Evolutionary conservation across 1,284 basidiomycete species (phyloP).

Genomic region (Apiotrichum montevideense): DNA sequence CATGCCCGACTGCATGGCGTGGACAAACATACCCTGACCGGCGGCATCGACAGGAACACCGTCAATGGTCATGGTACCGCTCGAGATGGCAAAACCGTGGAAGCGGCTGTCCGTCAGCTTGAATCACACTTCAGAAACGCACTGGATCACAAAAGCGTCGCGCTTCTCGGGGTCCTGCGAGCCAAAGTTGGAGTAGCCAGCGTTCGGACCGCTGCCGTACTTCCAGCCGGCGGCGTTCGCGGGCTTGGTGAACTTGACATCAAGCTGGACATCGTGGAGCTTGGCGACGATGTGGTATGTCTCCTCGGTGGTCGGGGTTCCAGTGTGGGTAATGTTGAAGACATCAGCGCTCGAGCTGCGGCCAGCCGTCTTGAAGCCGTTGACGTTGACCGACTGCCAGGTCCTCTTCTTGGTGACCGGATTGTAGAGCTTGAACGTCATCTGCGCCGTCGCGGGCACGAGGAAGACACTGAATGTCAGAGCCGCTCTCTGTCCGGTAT

Average conservation of each 20-base stretch:
- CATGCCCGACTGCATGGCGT: slow-evolving; percentile 94
- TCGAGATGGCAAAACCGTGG: slow-evolving; percentile 68
- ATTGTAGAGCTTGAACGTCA: slow-evolving; percentile 86
- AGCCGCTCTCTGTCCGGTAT: no score
- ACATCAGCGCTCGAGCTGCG: slow-evolving; percentile 84
- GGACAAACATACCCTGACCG: slow-evolving; percentile 86
- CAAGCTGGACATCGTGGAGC: slow-evolving; percentile 71
- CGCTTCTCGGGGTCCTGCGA: slow-evolving; percentile 47
- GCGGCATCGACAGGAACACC: slow-evolving; percentile 62
- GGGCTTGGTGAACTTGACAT: slow-evolving; percentile 66
- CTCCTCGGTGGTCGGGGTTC: slow-evolving; percentile 58
- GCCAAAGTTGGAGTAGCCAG: slow-evolving; percentile 89
- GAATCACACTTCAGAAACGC: neutral
- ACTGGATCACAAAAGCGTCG: slow-evolving; percentile 83
- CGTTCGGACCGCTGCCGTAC: slow-evolving; percentile 76
- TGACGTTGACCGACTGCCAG: slow-evolving; percentile 88
- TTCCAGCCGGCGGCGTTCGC: slow-evolving; percentile 79
- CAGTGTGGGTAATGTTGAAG: slow-evolving; percentile 67
- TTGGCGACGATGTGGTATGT: slow-evolving; percentile 75
- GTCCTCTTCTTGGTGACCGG: slow-evolving; percentile 66
- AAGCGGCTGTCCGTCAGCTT: slow-evolving; percentile 54
- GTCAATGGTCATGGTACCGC: slow-evolving; percentile 66
- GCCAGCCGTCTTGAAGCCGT: slow-evolving; percentile 75
- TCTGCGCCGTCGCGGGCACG: slow-evolving; percentile 76
- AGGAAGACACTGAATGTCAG: slow-evolving; percentile 35